These are phyloP conservation scores for Pseudogymnoascus sp. DNA, from an alignment of 2,329 filamentous ascomycete species.

Conservation along the genomic window DNA sequence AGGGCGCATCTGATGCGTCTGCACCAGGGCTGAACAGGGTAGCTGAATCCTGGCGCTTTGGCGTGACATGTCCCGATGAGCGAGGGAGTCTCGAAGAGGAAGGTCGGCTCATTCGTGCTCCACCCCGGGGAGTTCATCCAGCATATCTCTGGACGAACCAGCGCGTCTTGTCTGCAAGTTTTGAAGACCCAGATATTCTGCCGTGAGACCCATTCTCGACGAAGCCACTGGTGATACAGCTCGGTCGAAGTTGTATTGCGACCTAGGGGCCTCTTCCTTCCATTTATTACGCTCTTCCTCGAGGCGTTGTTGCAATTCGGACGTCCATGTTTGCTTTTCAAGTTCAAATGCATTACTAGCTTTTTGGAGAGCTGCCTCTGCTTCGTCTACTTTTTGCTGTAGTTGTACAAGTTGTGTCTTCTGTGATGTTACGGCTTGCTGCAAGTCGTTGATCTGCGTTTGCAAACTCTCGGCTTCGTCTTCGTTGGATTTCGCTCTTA, in stretches of 20 bases:
- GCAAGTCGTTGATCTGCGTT: conserved; percentile 56
- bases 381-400: conserved; percentile 57
- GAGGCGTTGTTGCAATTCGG: conserved; percentile 49
- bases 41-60: conserved; percentile 27
- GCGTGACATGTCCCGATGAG: conserved; percentile 26
- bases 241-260: conserved; percentile 26
- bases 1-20: conserved; percentile 21
- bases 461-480: conserved; percentile 72
- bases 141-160: conserved; percentile 22
- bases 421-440: conserved; percentile 56
- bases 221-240: conserved; percentile 27
- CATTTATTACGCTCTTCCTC: conserved; percentile 60
- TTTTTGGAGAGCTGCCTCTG: conserved; percentile 58
- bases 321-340: conserved; percentile 53
- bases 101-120: conserved; percentile 20
- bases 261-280: conserved; percentile 39
- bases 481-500: conserved; percentile 55
- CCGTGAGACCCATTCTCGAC: conserved; percentile 26
- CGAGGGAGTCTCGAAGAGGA: conserved; percentile 22
- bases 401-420: conserved; percentile 55
- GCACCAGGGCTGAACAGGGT: conserved; percentile 21
- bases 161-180: conserved; percentile 29
- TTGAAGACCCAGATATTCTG: conserved; percentile 31
- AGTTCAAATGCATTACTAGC: conserved; percentile 48
- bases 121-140: conserved; percentile 22